Evolutionary conservation across 2,329 filamentous ascomycete species (phyloP), one percentile per base, ranked within the genome.

Genomic region (Ophiosphaerella korrae): DNA sequence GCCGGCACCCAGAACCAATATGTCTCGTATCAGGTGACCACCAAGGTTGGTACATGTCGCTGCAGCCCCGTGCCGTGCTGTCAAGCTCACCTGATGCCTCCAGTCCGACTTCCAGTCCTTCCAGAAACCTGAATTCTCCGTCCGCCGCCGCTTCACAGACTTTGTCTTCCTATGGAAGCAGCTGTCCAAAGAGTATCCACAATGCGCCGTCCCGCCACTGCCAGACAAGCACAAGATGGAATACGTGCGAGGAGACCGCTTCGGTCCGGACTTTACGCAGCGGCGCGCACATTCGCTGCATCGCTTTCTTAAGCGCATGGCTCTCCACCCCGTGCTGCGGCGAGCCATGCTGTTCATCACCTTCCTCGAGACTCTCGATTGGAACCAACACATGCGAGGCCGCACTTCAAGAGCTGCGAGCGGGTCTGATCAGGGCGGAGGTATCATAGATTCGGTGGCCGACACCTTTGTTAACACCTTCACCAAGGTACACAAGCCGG

Each of bases 181-280:
- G 29, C 86, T 99, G 44, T 86, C 83, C 57, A 87, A 87, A 71
- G 92, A 97, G 73, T 97, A 91, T 67, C 90, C 92, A 52, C 90
- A 91, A 77, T 90, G 89, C 74, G 94, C 94, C 41, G 90, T 99
- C 3, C 94, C 94, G 26, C 94, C 94, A 40, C 81, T 99, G 46
- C 94, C 94, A 45, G 94, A 97, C 77, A 99, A 97, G 81, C 93
- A 97, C 80, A 95, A 95, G 77, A 96, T 99, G 90, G 92, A 96
- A 70, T 97, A 97, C 71, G 94, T 97, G 44, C 89, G 92, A 32
- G 94, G 94, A 63, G 93, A 97, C 78, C 88, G 94, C 57, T 99
- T 99, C 75, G 92, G 92, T 7, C 77, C 88, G 42, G 94, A 97
- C 76, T 99, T 99, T 73, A 99, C 92, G 31, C 82, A 86, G 39